phyloP scores from a whole-genome alignment of 2,329 filamentous ascomycete species.

The Ceratocystis cubensis region DNA sequence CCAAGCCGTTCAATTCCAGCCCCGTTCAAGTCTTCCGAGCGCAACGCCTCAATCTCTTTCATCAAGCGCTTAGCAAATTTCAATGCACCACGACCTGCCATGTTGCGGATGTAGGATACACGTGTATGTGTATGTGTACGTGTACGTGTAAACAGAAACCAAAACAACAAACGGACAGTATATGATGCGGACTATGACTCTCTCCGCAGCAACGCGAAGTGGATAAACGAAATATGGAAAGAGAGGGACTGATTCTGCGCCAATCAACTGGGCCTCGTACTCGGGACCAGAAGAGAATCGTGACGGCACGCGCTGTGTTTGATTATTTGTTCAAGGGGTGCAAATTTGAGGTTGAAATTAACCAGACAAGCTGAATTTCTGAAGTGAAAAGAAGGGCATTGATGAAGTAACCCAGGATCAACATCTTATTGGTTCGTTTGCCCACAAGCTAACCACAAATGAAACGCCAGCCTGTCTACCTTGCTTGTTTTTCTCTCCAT shows the following conservation, averaged over 20 bases:
- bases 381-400: neutral
- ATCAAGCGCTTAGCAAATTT: slow-evolving; percentile 44
- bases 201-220: neutral
- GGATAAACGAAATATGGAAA: neutral
- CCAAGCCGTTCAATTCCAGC: slow-evolving; percentile 45
- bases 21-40: slow-evolving; percentile 30
- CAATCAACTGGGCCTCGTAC: slow-evolving; percentile 1
- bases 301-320: neutral
- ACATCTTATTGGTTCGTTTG: neutral
- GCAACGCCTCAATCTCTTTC: slow-evolving; percentile 45
- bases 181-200: neutral
- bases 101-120: slow-evolving; percentile 25
- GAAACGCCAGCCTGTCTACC: neutral
- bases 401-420: neutral
- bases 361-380: neutral
- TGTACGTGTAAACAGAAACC: neutral
- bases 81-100: slow-evolving; percentile 34
- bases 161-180: neutral
- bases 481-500: neutral
- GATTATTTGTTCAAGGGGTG: slow-evolving; percentile 1
- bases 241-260: neutral
- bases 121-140: too few relatives aligned
- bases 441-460: neutral
- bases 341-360: neutral
- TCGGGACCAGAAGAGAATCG: neutral